phyloP scores from a whole-genome alignment of 1,284 basidiomycete genomes.

The Thelephora terrestris region DNA sequence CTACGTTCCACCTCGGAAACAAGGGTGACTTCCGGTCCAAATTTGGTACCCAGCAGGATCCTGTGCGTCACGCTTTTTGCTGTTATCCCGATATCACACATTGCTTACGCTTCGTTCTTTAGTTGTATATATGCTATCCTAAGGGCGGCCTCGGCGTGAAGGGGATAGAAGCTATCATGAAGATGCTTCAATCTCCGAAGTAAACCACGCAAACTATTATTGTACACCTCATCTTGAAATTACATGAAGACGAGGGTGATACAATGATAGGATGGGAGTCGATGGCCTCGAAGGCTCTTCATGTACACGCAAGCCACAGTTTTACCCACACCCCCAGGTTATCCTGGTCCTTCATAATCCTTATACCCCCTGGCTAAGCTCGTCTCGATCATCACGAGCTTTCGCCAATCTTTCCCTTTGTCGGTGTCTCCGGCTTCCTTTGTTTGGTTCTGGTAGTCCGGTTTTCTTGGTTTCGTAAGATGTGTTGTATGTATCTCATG shows the following conservation, averaged over 20 bases:
- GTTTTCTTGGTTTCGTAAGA: too few species aligned
- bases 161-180: slow-evolving; percentile 30
- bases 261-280: too few species aligned
- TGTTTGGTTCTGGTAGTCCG: too few species aligned
- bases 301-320: too few species aligned
- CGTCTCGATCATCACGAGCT: too few species aligned
- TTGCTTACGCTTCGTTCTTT: background rate
- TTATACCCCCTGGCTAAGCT: too few species aligned
- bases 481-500: too few species aligned
- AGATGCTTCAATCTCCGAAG: slow-evolving; percentile 25
- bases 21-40: slow-evolving; percentile 39
- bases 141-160: slow-evolving; percentile 19
- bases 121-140: slow-evolving; percentile 15
- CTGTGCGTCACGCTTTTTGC: slow-evolving; percentile 16
- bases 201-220: slow-evolving; percentile 8
- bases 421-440: too few species aligned
- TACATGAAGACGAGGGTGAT: background rate
- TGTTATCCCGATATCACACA: background rate
- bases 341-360: too few species aligned
- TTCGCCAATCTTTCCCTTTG: too few species aligned
- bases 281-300: too few species aligned
- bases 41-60: slow-evolving; percentile 28
- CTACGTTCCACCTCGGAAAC: slow-evolving; percentile 29
- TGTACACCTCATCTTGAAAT: background rate
- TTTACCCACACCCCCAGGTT: too few species aligned